Percentiles rank a stretch among this genome's conserved stretches.
These are phyloP conservation scores for Penicillium cinerascens DNA, from an alignment of 495 filamentous ascomycete species.

Conservation along the genomic window DNA sequence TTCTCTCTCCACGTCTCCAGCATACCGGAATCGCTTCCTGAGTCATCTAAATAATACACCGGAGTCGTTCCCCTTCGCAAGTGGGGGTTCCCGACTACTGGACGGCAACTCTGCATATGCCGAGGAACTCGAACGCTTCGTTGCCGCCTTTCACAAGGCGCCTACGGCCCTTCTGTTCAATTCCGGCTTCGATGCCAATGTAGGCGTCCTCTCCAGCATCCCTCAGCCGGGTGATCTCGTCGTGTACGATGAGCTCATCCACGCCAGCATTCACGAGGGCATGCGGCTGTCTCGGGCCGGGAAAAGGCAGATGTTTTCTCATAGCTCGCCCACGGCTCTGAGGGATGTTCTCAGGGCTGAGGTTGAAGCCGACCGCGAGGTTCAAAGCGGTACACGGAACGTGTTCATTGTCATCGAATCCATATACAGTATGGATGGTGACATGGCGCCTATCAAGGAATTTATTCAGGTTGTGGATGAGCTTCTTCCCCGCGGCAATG, in stretches of 20 bases:
- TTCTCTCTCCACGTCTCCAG: slow-evolving; percentile 36
- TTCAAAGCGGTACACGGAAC: slow-evolving; percentile 35
- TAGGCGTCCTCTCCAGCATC: slow-evolving; percentile 61
- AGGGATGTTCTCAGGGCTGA: slow-evolving; percentile 35
- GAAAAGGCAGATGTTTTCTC: slow-evolving; percentile 50
- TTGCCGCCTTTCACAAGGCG: slow-evolving; percentile 66
- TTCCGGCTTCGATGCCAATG: slow-evolving; percentile 76
- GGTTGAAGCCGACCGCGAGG: slow-evolving; percentile 22
- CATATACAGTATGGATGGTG: slow-evolving; percentile 86
- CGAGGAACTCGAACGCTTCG: slow-evolving; percentile 58
- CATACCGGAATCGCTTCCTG: slow-evolving; percentile 29
- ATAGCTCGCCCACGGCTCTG: slow-evolving; percentile 54
- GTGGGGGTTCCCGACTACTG: slow-evolving; percentile 41
- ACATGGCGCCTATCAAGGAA: slow-evolving; percentile 59
- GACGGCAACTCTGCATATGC: slow-evolving; percentile 67
- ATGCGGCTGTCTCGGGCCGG: slow-evolving; percentile 64
- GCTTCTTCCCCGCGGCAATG: slow-evolving; percentile 55
- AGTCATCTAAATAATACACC: slow-evolving; percentile 30
- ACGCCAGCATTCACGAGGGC: slow-evolving; percentile 75
- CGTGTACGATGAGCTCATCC: slow-evolving; percentile 70
- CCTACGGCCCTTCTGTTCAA: slow-evolving; percentile 67
- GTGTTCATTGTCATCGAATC: slow-evolving; percentile 68
- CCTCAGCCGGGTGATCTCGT: slow-evolving; percentile 68
- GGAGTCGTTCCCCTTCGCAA: slow-evolving; percentile 34
- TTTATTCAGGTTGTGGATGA: slow-evolving; percentile 56